Evolutionary conservation across 208 protist species (phyloP), one percentile per base, ranked within the genome.

Genomic region (Trypanosoma theileri): DNA sequence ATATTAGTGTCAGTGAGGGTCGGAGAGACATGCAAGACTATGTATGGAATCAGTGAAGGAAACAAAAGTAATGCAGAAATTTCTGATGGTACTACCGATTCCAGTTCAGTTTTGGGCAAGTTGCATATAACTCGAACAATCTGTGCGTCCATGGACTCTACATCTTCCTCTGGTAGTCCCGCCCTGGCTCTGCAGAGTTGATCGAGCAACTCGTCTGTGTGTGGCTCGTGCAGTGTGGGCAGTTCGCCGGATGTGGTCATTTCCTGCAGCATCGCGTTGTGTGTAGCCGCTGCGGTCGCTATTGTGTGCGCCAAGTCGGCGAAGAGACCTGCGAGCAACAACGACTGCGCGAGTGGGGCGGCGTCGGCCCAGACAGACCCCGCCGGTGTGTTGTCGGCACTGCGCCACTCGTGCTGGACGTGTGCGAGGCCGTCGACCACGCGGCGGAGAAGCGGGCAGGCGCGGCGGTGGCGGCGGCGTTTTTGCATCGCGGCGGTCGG

Each of bases 371-470:
- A 80, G 24, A 83, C 42, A n/a, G 44, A 46, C 59, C 56, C 54
- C 6, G 63, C 67, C 10, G 70, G 31, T 16, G 22, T 16, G 17
- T 44, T 21, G 31, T 42, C 26, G 13, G 19, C 26, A 7, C 42
- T 35, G 12, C n/a, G 11, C 48, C 48, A 59, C 12, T 54, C 48
- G 6, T 11, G 26, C 13, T 61, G 57, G 3, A 70, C 46, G 17
- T 57, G 40, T 21, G 51, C 40, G 7, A 76, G 35, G 12, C 71
- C 77, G 24, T 75, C 74, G 28, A 75, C 77, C 59, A 88, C 65
- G 42, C 82, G 84, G 44, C 73, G 70, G 44, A 86, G 73, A 7
- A 92, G 71, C 6, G 84, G 77, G 44, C 79, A 88, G 14, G 54
- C 46, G 14, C 58, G 35, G 0, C 81, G 79, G 22, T 75, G 77